Evolutionary conservation across 371 early-diverging fungal genomes (phyloP).

Genomic region (Mortierella sp.): DNA sequence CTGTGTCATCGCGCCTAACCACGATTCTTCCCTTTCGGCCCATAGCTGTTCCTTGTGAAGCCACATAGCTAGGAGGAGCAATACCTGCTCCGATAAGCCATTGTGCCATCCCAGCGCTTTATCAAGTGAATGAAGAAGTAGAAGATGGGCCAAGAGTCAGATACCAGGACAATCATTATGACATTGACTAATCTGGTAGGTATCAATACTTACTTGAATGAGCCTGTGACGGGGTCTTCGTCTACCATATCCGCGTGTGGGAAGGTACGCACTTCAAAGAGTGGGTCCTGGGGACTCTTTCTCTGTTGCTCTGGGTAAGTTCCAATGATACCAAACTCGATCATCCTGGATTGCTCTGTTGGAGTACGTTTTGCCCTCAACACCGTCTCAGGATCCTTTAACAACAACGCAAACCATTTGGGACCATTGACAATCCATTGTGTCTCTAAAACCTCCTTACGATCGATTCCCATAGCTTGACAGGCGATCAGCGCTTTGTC

Average conservation of each 20-base stretch:
- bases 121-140: neutral
- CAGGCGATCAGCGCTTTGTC: constrained; percentile 13
- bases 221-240: constrained; percentile 40
- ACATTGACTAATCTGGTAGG: neutral
- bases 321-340: constrained; percentile 29
- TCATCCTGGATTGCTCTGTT: constrained; percentile 22
- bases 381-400: constrained; percentile 29
- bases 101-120: constrained; percentile 38
- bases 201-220: constrained; percentile 27
- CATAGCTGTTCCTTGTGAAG: constrained; percentile 34
- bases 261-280: constrained; percentile 32
- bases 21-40: constrained; percentile 28
- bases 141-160: neutral
- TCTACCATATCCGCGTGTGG: constrained; percentile 19
- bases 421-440: constrained; percentile 40
- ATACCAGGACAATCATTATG: no score
- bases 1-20: constrained; percentile 29
- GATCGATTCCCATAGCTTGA: constrained; percentile 32
- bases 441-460: constrained; percentile 19
- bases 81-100: constrained; percentile 29
- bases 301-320: constrained; percentile 13
- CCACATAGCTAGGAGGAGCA: constrained; percentile 26
- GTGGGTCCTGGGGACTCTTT: constrained; percentile 16
- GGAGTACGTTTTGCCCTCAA: constrained; percentile 19
- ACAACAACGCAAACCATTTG: constrained; percentile 26